These are phyloP conservation scores for Hibiscus mutabilis DNA, from an alignment of 345 rosid species.

Conservation along the genomic window DNA sequence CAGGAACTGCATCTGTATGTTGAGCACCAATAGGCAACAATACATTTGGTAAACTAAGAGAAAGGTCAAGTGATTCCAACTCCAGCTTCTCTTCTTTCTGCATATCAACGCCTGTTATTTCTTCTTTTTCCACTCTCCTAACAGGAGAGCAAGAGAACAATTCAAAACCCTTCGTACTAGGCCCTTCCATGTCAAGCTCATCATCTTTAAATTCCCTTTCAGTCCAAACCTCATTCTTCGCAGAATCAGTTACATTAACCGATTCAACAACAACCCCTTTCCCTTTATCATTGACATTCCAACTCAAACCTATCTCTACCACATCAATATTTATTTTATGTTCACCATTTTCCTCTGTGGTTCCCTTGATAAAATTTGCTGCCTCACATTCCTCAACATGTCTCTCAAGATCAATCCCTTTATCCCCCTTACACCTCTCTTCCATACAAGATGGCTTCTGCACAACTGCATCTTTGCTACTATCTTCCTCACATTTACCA, in stretches of 20 bases:
- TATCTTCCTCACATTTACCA: constrained; percentile 25
- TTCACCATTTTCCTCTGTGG: constrained; percentile 22
- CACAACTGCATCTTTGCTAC: constrained; percentile 18
- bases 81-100: constrained; percentile 53
- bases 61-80: constrained; percentile 82
- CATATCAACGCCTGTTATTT: constrained; percentile 35
- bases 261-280: constrained; percentile 49
- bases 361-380: constrained; percentile 24
- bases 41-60: constrained; percentile 89
- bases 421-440: constrained; percentile 28
- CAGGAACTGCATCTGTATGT: constrained; percentile 42
- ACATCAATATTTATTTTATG: constrained; percentile 19
- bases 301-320: constrained; percentile 27
- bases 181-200: constrained; percentile 64
- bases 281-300: constrained; percentile 51
- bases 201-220: constrained; percentile 31
- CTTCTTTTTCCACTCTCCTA: constrained; percentile 42
- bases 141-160: constrained; percentile 75
- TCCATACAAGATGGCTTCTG: constrained; percentile 24
- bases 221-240: constrained; percentile 10
- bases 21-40: constrained; percentile 69
- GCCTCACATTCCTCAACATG: constrained; percentile 32
- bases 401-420: constrained; percentile 34
- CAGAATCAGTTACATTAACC: constrained; percentile 22
- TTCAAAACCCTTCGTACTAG: constrained; percentile 77